A percentile compares a stretch with the other conserved stretches of the same genome.
Conservation (phyloP, 805 yeast genomes). For the Yamadazyma kitorensis region DNA sequence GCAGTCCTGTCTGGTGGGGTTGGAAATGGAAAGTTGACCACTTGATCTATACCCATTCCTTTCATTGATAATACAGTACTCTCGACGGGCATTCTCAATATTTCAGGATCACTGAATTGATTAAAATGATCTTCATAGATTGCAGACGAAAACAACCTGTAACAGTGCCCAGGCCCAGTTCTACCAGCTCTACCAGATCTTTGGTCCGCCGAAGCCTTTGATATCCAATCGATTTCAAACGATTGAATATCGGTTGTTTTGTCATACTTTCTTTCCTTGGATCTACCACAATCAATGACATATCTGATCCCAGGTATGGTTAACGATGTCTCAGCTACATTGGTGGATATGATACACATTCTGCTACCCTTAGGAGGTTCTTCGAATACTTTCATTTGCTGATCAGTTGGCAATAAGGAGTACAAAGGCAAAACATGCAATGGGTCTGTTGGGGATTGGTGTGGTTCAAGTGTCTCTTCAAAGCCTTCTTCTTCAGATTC, state of each 20-base stretch:
- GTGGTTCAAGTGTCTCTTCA: conserved; percentile 69
- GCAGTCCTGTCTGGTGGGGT: conserved; percentile 76
- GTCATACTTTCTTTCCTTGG: conserved; percentile 82
- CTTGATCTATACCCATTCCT: conserved; percentile 91
- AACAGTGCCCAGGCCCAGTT: conserved; percentile 98
- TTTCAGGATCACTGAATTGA: conserved; percentile 86
- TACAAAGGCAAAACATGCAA: conserved; percentile 88
- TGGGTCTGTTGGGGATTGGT: conserved; percentile 72
- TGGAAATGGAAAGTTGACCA: conserved; percentile 92
- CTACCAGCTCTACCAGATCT: conserved; percentile 97
- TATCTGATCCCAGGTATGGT: conserved; percentile 95
- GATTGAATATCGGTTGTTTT: conserved; percentile 89
- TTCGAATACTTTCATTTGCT: conserved; percentile 90
- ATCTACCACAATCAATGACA: conserved; percentile 92
- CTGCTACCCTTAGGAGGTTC: conserved; percentile 83
- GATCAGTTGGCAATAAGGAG: conserved; percentile 88
- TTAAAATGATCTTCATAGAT: conserved; percentile 82
- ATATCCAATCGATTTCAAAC: conserved; percentile 86
- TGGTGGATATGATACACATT: conserved; percentile 91
- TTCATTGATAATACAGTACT: conserved; percentile 96
- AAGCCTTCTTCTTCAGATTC: conserved; percentile 64
- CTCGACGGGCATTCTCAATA: conserved; percentile 92
- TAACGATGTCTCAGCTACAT: conserved; percentile 95
- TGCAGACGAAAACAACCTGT: conserved; percentile 89
- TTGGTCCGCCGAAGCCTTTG: conserved; percentile 95